Conservation (phyloP, 2,329 filamentous ascomycete genomes). For the Colletotrichum sp. region DNA sequence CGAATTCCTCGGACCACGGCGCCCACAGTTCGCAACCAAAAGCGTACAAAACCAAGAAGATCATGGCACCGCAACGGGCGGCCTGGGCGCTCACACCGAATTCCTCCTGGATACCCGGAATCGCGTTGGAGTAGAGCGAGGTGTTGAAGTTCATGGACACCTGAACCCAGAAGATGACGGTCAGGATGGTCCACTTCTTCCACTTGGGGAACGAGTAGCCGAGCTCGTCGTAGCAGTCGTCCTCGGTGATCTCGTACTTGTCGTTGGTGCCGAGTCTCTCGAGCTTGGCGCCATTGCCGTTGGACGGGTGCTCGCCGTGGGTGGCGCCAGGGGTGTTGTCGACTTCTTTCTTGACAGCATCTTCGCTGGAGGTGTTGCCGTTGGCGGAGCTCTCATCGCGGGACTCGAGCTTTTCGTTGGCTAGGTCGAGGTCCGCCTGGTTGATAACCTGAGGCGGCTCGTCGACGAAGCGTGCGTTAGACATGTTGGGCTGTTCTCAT, state of each 20-base stretch:
- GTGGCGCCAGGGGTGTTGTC: background rate
- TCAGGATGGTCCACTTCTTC: conserved; percentile 77
- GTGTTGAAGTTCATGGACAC: conserved; percentile 84
- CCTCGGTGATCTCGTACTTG: conserved; percentile 53
- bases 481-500: conserved; percentile 31
- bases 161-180: conserved; percentile 76
- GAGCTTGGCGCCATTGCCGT: conserved; percentile 24
- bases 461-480: conserved; percentile 35
- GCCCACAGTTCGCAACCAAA: conserved; percentile 91
- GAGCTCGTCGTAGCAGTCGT: conserved; percentile 70
- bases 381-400: background rate
- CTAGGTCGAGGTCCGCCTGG: conserved; percentile 36
- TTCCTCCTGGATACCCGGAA: conserved; percentile 68
- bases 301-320: conserved; percentile 28
- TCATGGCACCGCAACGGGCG: conserved; percentile 75
- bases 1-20: conserved; percentile 85
- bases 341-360: background rate
- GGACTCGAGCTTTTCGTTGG: conserved; percentile 41
- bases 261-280: conserved; percentile 43
- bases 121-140: conserved; percentile 73
- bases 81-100: conserved; percentile 72
- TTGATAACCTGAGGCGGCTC: conserved; percentile 43
- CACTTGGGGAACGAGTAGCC: conserved; percentile 64
- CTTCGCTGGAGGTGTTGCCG: background rate
- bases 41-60: conserved; percentile 81